A percentile compares a stretch with the other conserved stretches of the same genome.
phyloP scores from a whole-genome alignment of 106 monocot species.

The Alisma plantagoaquatica region DNA sequence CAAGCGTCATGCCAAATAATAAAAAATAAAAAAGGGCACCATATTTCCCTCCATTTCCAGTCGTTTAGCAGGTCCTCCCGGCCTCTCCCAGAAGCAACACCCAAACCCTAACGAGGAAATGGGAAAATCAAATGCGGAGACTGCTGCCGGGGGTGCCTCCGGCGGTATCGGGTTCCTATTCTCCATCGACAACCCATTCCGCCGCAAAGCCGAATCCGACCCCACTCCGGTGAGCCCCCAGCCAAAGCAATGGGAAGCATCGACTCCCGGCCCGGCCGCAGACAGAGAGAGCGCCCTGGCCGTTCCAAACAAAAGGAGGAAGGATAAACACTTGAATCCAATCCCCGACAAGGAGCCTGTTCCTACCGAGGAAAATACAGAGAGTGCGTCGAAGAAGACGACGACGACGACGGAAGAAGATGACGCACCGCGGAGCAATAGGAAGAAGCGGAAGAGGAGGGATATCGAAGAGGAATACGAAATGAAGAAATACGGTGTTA shows the following conservation, averaged over 20 bases:
- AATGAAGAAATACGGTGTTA: slow-evolving; percentile 19
- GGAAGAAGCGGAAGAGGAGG: slow-evolving; percentile 66
- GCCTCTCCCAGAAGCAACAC: too few relatives aligned
- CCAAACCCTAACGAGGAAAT: too few relatives aligned
- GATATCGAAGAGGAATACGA: slow-evolving; percentile 54
- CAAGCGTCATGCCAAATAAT: too few relatives aligned
- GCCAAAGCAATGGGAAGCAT: neutral
- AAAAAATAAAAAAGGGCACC: slow-evolving; percentile 20
- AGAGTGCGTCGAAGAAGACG: slow-evolving; percentile 21
- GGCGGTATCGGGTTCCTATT: slow-evolving; percentile 52
- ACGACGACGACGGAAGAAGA: slow-evolving; percentile 2
- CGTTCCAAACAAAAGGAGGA: slow-evolving; percentile 8
- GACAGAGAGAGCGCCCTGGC: neutral
- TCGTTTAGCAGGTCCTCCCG: too few relatives aligned
- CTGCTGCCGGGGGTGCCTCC: neutral
- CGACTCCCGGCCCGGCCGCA: neutral
- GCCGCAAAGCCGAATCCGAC: slow-evolving; percentile 44
- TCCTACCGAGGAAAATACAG: slow-evolving; percentile 12
- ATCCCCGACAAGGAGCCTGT: neutral
- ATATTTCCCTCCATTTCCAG: too few relatives aligned
- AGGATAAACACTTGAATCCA: slow-evolving; percentile 1
- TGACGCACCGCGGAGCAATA: slow-evolving; percentile 12
- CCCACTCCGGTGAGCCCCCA: neutral
- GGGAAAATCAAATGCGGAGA: slow-evolving; percentile 22
- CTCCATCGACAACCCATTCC: slow-evolving; percentile 80